Evolutionary conservation across 176 grass and related monocot species (phyloP), one percentile per base, ranked within the genome.

Genomic region (Coix lacrymajobi): DNA sequence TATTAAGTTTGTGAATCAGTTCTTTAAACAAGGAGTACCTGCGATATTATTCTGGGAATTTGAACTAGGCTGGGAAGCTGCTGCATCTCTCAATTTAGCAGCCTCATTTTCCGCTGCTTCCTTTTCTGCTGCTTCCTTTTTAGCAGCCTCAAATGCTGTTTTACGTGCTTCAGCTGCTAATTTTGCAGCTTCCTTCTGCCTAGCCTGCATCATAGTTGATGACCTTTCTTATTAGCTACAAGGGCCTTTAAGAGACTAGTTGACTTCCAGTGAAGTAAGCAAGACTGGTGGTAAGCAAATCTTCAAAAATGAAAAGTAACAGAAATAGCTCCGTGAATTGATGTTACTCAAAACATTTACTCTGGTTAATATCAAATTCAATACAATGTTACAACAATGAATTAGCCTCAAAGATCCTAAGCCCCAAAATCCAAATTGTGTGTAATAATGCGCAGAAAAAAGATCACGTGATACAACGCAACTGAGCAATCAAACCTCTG

Each of bases 161-260:
- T 84, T 91, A 32, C 85, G 89, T 75, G 86, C 79, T 88, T 88
- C 91, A 85, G 86, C 90, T 88, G 87, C 93, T 93, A 91, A 83
- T 77, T 90, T 92, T 80, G 92, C 87, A 83, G 78, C 76, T 85
- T 84, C 82, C 77, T 88, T 95, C 58, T 93, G 87, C 81, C 85
- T 92, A 52, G 85, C 90, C 92, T 95, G 82, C 40, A 78, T 69
- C 22, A 73, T 32, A 77, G 19, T 75, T 79, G 33, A 73, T 79
- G 25, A 87, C 66, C 10, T 68, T 79, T 65, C 36, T 81, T 62
- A 66, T 85, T 37, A 77, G 79, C 14, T 54, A 31, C n/a, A 64
- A 31, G 12, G 31, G 65, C 32, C 52, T 77, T 46, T 54, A 71
- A 56, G 32, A 4, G n/a, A 11, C 56, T 58, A 58, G 56, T 58